Base-by-base conservation (phyloP, 2,329 filamentous ascomycete genomes). In the Chaetomium strumarium region DNA sequence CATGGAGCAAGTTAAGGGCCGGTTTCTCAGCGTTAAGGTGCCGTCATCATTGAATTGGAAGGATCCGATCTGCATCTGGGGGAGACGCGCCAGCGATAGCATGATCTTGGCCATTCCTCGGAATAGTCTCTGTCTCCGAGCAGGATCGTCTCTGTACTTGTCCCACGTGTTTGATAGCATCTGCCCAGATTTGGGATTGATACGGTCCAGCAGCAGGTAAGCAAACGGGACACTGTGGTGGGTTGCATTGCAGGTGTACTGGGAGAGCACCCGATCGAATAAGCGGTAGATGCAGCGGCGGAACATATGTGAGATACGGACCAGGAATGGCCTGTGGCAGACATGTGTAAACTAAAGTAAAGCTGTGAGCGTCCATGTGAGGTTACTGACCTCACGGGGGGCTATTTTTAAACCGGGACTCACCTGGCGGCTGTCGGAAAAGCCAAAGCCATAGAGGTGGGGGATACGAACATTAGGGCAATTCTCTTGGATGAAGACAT, bases 1-100 rank as follows among this genome's bases (percentile, higher is more conserved):
- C 12, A 63, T 55, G 13, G 55, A 54, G 54, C 60, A 63, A 48
- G 57, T 77, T 63, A 67, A 58, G 19, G 67, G 67, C 41, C 66
- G 63, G 53, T 67, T 69, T 20, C 63, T 60, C 41, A 69, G 56
- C 16, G 61, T 57, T 17, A 70, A 56, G 37, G 64, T 68, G 33
- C 67, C 64, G 53, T 68, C 55, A 47, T 62, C 53, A 55, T 64
- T 40, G 36, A 67, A 61, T 2, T 59, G 39, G 46, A 58, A 55
- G 2, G 56, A 52, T 13, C 53, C 64, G 24, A 68, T 64, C 14
- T 61, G 61, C 8, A 62, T 56, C 34, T 61, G 62, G 12, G 59
- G 62, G 20, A 65, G 36, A n/a, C 58, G 60, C 13, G 65, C 61
- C 9, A 68, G 60, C 5, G 62, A 62, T 11, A 68, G 55, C 41